Base-by-base conservation (phyloP, 495 filamentous ascomycete genomes). In the Penicillium fimorum region DNA sequence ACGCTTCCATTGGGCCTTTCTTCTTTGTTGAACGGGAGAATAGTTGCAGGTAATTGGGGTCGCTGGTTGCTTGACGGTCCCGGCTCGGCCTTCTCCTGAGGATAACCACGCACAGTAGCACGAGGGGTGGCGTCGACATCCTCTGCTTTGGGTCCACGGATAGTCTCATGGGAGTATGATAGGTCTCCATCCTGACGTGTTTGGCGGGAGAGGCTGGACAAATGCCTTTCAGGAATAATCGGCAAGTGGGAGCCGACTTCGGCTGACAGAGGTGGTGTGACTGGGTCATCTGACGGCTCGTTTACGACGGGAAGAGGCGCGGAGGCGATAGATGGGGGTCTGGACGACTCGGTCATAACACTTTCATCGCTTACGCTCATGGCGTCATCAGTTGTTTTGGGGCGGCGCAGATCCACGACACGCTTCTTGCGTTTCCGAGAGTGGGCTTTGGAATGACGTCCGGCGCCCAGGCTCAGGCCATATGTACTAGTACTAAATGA, bases 331-430 rank as follows among this genome's bases (percentile, higher is more conserved):
- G 75, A 76, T 4, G 71, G 72, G 18, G 75, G 62, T 43, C 70
- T 67, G 18, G 65, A 68, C 2, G 70, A 68, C 42, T 74, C 75
- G 29, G 75, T 76, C 22, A 73, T 63, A 6, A 71, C 63, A 54
- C 72, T 77, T 29, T 79, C 80, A 47, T 78, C 80, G 66, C 79
- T 82, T 18, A 76, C 73, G 50, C 78, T 81, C 58, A 84, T 79
- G n/a, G 78, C 76, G 33, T 82, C 79, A 40, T 76, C 74, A 17
- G 74, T 72, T n/a, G 80, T 70, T 66, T 80, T 84, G 38, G 81
- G 79, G 56, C 82, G 83, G 6, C 92, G 87, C 42, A 98, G 73
- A 67, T 97, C 92, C 55, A 98, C 91, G 29, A 98, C 89, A n/a
- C 94, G 83, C 57, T 84, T 92, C 82, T 96, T 97, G 70, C 91